Evolutionary conservation across 352 stramenopile genomes (phyloP).

Genomic region (Phytophthora cryptogea): DNA sequence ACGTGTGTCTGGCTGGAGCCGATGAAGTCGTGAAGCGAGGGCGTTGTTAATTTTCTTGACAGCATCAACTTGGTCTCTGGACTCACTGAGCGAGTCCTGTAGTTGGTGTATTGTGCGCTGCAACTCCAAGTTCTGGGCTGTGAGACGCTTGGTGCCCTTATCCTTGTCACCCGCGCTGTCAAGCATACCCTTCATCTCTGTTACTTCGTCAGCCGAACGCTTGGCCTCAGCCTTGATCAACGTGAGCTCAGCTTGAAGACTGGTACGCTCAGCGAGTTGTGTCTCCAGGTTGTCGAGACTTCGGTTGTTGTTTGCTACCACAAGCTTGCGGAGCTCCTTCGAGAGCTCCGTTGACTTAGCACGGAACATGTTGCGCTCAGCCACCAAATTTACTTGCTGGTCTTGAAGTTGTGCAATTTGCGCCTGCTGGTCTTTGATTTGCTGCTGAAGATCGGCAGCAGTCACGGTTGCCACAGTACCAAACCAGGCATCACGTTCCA

Average conservation of each 20-base stretch:
- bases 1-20: conserved; percentile 53
- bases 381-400: conserved; percentile 38
- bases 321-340: conserved; percentile 62
- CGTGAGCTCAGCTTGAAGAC: conserved; percentile 57
- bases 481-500: conserved; percentile 30
- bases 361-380: conserved; percentile 69
- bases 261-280: conserved; percentile 63
- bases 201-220: conserved; percentile 53
- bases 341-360: conserved; percentile 54
- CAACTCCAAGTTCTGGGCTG: conserved; percentile 68
- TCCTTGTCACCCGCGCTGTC: conserved; percentile 69
- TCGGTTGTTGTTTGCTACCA: conserved; percentile 54
- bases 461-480: conserved; percentile 43
- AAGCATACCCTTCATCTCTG: conserved; percentile 64
- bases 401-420: conserved; percentile 41
- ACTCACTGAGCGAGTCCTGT: conserved; percentile 71
- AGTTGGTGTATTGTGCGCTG: conserved; percentile 77
- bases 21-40: conserved; percentile 67
- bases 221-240: conserved; percentile 60
- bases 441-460: conserved; percentile 46
- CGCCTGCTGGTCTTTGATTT: conserved; percentile 38
- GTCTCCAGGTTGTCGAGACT: conserved; percentile 56
- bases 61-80: conserved; percentile 68
- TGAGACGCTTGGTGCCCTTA: conserved; percentile 58
- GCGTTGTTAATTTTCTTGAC: conserved; percentile 80